Conservation (phyloP, 331 rosid genomes). For the Saraca asoca region DNA sequence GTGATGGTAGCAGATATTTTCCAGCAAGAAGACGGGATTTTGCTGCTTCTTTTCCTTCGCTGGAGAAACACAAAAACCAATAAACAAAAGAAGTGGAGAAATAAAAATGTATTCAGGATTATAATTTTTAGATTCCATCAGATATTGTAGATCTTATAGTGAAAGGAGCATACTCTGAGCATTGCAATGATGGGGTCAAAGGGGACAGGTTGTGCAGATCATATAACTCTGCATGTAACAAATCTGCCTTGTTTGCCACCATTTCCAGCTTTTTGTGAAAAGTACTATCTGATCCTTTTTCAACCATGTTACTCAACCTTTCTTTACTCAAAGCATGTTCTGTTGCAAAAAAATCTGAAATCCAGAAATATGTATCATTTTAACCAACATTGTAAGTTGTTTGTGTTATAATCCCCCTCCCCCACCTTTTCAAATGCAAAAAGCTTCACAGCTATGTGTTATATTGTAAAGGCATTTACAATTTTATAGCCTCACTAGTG, state of each 20-base stretch:
- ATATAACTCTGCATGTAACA: slow-evolving; percentile 24
- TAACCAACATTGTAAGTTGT: slow-evolving; percentile 16
- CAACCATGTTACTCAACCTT: slow-evolving; percentile 25
- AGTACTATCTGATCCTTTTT: slow-evolving; percentile 33
- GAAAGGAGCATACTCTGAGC: slow-evolving; percentile 51
- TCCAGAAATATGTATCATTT: slow-evolving; percentile 13
- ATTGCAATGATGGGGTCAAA: slow-evolving; percentile 48
- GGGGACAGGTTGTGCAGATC: slow-evolving; percentile 43
- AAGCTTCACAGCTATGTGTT: slow-evolving; percentile 7
- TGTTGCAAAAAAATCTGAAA: slow-evolving; percentile 45
- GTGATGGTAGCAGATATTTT: slow-evolving; percentile 28
- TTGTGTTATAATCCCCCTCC: slow-evolving; percentile 12
- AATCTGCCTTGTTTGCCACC: slow-evolving; percentile 42
- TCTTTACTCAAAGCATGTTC: slow-evolving; percentile 37
- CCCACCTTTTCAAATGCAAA: slow-evolving; percentile 8
- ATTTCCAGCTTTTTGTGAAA: slow-evolving; percentile 36
- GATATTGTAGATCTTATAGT: slow-evolving; percentile 6
- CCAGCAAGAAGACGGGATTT: slow-evolving; percentile 28
- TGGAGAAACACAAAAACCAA: slow-evolving; percentile 26
- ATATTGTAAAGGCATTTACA: neutral
- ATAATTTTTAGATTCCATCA: slow-evolving; percentile 21
- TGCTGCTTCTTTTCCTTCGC: slow-evolving; percentile 43
- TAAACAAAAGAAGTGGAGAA: neutral
- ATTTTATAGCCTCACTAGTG: neutral
- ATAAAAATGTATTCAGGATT: slow-evolving; percentile 1